A percentile compares a stretch with the other conserved stretches of the same genome.
Evolutionary conservation across 306 rosid species (phyloP).

Genomic region (Sophora flavescens): DNA sequence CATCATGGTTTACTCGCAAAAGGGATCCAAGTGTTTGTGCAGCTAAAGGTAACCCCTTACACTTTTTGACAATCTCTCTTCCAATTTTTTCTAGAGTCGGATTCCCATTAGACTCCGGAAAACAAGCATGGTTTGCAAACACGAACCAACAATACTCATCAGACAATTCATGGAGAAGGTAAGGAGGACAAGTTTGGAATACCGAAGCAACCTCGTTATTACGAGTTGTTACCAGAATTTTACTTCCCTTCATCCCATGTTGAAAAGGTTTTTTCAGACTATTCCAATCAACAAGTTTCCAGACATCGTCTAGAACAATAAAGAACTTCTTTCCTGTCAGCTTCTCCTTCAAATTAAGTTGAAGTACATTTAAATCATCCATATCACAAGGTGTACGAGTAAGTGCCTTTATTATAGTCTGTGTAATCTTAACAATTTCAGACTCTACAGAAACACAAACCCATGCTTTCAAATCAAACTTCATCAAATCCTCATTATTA

Average conservation of each 20-base stretch:
- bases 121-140: not conserved
- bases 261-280: conserved; percentile 6
- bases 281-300: conserved; percentile 1
- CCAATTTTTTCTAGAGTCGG: not conserved
- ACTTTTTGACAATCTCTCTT: not conserved
- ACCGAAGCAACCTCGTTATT: not conserved
- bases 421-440: not conserved
- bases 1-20: no score
- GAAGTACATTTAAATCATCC: not conserved
- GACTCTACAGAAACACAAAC: not conserved
- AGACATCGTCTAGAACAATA: conserved; percentile 13
- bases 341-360: no score
- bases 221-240: not conserved
- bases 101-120: not conserved
- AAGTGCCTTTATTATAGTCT: not conserved
- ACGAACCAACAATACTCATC: not conserved
- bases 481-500: not conserved
- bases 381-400: not conserved
- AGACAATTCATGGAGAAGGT: not conserved
- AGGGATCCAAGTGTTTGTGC: no score
- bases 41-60: no score
- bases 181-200: not conserved
- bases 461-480: conserved; percentile 3
- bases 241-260: not conserved
- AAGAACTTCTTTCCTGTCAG: not conserved